Evolutionary conservation across 2,329 filamentous ascomycete species (phyloP).

Genomic region (Cladosporium sp.): DNA sequence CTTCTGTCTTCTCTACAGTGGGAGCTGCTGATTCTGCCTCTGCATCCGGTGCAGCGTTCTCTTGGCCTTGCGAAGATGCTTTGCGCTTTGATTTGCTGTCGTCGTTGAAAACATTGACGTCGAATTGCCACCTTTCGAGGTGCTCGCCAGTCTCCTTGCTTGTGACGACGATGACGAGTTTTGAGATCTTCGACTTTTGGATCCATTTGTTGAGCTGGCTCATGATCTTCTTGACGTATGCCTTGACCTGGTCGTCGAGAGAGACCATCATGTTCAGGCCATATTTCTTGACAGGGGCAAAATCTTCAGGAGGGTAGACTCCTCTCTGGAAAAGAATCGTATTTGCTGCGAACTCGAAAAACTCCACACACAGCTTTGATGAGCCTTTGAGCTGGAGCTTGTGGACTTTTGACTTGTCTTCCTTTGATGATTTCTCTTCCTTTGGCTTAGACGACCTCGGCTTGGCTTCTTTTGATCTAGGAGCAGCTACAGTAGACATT

Average conservation of each 20-base stretch:
- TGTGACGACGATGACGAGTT: constrained; percentile 93
- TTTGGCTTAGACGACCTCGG: constrained; percentile 11
- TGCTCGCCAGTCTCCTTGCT: constrained; percentile 96
- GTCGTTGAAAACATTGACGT: constrained; percentile 48
- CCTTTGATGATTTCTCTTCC: constrained; percentile 35
- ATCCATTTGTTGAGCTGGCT: constrained; percentile 97
- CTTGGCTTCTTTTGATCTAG: constrained; percentile 3
- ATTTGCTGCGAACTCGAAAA: constrained; percentile 98
- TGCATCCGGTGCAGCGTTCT: constrained; percentile 54
- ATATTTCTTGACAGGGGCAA: constrained; percentile 98
- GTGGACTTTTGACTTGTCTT: constrained; percentile 80
- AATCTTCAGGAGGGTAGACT: constrained; percentile 90
- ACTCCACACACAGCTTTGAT: constrained; percentile 88
- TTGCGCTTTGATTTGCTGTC: constrained; percentile 40
- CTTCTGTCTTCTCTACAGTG: constrained; percentile 72
- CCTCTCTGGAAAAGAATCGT: constrained; percentile 91
- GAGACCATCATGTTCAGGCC: constrained; percentile 97
- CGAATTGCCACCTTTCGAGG: constrained; percentile 97
- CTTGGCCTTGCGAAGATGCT: constrained; percentile 54
- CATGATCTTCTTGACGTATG: constrained; percentile 99
- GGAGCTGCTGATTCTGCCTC: constrained; percentile 15
- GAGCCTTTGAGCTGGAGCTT: constrained; percentile 87
- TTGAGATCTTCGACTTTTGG: constrained; percentile 93
- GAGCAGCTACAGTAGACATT: constrained; percentile 19
- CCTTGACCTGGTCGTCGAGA: constrained; percentile 94